Evolutionary conservation across 1,284 basidiomycete genomes (phyloP), one percentile per base, ranked within the genome.

Genomic region (Tilletia walkeri): DNA sequence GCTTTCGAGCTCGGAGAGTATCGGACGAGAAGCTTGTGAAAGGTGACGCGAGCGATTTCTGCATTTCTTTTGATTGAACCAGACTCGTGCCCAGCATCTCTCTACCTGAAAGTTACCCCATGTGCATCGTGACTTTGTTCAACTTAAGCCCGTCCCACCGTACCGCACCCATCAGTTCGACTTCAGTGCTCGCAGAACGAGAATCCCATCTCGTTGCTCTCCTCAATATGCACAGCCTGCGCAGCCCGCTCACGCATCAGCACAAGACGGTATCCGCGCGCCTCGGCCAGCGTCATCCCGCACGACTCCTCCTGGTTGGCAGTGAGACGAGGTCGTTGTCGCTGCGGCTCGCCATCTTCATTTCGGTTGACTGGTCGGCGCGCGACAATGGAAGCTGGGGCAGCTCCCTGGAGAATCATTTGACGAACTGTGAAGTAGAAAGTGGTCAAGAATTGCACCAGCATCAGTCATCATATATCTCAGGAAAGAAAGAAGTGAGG

Each of bases 231-330:
- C 5, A 63, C 59, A 18, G 59, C 36, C 36, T 63, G 59, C 30
- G 12, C n/a, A 3, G 59, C 59, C 6, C 59, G 59, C 36, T 63
- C 59, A 36, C 59, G 59, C 59, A 63, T 63, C 36, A 63, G 59
- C 34, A 12, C 59, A 18, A 63, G 30, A 10, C 59, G 59, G 36
- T 63, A 63, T 3, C 12, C 59, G 16, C 59, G 59, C 36, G 59
- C 59, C 36, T 63, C 34, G 34, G 30, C 59, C 7, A 63, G 30
- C 34, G 36, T 10, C 59, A 63, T 63, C 12, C 59, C 59, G 24
- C 54, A 56, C 34, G 54, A 56, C 39, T 10, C 16, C 12, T 63
- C 59, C n/a, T 38, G 14, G 34, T 63, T 38, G 36, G 18, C 30
- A 5, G 18, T 18, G 34, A 38, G 12, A n/a, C 38, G 34, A 36